A percentile compares a stretch with the other conserved stretches of the same genome.
phyloP scores from a whole-genome alignment of 2,329 filamentous ascomycete species.

The Ophiocordyceps camponoti-leonardi region DNA sequence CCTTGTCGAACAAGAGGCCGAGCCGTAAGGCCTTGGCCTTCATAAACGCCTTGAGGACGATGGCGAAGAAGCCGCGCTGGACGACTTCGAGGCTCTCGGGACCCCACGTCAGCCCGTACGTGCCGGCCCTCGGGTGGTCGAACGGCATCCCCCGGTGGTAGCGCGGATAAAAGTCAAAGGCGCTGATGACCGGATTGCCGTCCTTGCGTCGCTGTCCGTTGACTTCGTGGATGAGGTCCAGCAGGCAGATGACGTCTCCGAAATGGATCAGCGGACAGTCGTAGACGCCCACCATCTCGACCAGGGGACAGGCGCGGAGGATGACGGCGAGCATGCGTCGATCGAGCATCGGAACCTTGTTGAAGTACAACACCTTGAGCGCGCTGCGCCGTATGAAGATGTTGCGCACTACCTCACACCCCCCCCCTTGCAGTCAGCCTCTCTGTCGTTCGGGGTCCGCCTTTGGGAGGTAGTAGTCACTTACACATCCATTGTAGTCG shows the following conservation, averaged over 20 bases:
- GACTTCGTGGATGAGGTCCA: slow-evolving; percentile 19
- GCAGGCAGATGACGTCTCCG: slow-evolving; percentile 15
- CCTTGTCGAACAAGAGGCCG: slow-evolving; percentile 12
- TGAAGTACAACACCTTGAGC: slow-evolving; percentile 12
- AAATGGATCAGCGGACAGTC: slow-evolving; percentile 18
- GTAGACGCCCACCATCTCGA: slow-evolving; percentile 18
- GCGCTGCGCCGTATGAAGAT: slow-evolving; percentile 5
- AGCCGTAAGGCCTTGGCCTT: slow-evolving; percentile 14
- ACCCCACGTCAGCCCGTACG: slow-evolving; percentile 15
- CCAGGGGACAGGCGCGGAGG: slow-evolving; percentile 12
- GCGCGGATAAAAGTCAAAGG: slow-evolving; percentile 17
- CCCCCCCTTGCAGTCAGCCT: neutral
- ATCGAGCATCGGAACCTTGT: slow-evolving; percentile 14
- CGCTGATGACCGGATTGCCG: slow-evolving; percentile 5
- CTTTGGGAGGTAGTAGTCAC: slow-evolving; percentile 1
- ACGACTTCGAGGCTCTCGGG: slow-evolving; percentile 7
- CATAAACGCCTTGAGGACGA: slow-evolving; percentile 16
- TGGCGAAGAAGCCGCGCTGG: slow-evolving; percentile 15
- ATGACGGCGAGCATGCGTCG: slow-evolving; percentile 17
- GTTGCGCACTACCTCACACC: slow-evolving; percentile 12
- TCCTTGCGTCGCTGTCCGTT: slow-evolving; percentile 9
- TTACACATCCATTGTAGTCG: slow-evolving; percentile 8
- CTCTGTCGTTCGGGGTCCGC: neutral
- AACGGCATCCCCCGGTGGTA: slow-evolving; percentile 13
- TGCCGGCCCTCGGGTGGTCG: neutral